These are phyloP conservation scores for Recurvomyces mirabilis DNA, from an alignment of 495 filamentous ascomycete species.

Conservation along the genomic window DNA sequence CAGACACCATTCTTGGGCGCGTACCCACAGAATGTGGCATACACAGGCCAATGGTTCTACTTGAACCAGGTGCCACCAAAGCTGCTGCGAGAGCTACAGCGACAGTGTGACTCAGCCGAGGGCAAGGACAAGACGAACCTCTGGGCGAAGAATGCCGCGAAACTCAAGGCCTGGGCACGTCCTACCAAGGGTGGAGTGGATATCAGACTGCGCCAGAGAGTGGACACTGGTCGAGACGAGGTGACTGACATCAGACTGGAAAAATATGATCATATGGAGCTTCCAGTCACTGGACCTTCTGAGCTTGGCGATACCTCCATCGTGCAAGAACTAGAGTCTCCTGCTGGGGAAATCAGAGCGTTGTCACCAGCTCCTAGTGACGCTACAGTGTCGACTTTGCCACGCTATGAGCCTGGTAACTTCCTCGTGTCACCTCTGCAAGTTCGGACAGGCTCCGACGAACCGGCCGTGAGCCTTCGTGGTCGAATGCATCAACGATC, in stretches of 20 bases:
- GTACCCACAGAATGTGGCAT: background rate
- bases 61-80: constrained; percentile 1
- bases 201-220: constrained; percentile 6
- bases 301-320: too few relatives aligned
- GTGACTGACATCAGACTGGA: constrained; percentile 4
- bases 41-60: constrained; percentile 2
- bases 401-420: background rate
- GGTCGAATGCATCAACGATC: background rate
- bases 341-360: too few relatives aligned
- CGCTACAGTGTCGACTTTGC: too few relatives aligned
- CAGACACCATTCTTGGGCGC: too few relatives aligned
- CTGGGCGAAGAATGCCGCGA: constrained; percentile 2
- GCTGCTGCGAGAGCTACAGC: constrained; percentile 1
- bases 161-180: constrained; percentile 12
- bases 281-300: too few relatives aligned
- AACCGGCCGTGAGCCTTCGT: background rate
- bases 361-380: too few relatives aligned
- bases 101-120: background rate
- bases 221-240: constrained; percentile 4
- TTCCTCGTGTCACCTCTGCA: background rate
- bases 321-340: too few relatives aligned
- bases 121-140: background rate
- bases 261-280: background rate
- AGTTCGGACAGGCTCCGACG: background rate
- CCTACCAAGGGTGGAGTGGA: constrained; percentile 8